phyloP scores from a whole-genome alignment of 768 basidiomycete genomes.

The Hericium rajendrae region DNA sequence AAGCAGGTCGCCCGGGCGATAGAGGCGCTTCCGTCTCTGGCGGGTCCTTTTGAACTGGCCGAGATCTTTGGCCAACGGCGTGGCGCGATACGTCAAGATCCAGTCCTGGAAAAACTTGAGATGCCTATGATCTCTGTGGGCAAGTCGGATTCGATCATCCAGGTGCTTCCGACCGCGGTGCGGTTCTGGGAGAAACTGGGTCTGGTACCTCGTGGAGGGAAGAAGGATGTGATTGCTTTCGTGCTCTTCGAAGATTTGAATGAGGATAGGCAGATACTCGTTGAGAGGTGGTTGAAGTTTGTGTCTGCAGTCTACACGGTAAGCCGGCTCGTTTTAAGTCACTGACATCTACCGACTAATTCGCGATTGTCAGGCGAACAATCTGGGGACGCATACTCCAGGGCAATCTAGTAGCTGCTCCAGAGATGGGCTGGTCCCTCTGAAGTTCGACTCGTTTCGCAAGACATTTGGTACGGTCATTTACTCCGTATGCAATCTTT shows the following conservation, averaged over 20 bases:
- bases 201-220: constrained; percentile 56
- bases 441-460: constrained; percentile 62
- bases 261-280: constrained; percentile 33
- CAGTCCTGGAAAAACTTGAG: constrained; percentile 27
- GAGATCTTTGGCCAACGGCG: constrained; percentile 27
- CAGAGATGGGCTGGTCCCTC: constrained; percentile 48
- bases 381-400: constrained; percentile 45
- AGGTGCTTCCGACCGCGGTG: constrained; percentile 58
- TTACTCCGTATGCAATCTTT: not conserved
- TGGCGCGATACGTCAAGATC: not conserved
- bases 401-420: constrained; percentile 40
- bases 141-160: constrained; percentile 61
- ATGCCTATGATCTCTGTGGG: constrained; percentile 55
- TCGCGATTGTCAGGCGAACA: constrained; percentile 37
- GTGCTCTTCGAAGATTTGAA: constrained; percentile 59
- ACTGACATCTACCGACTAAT: not conserved
- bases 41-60: constrained; percentile 33
- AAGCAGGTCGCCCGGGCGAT: constrained; percentile 34
- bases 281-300: constrained; percentile 51
- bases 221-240: constrained; percentile 61
- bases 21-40: constrained; percentile 26
- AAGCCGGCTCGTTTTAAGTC: constrained; percentile 16
- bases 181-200: constrained; percentile 85
- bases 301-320: constrained; percentile 53
- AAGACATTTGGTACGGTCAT: constrained; percentile 47